phyloP scores from a whole-genome alignment of 371 early-diverging fungal genomes.

The Apophysomyces trapeziformis region DNA sequence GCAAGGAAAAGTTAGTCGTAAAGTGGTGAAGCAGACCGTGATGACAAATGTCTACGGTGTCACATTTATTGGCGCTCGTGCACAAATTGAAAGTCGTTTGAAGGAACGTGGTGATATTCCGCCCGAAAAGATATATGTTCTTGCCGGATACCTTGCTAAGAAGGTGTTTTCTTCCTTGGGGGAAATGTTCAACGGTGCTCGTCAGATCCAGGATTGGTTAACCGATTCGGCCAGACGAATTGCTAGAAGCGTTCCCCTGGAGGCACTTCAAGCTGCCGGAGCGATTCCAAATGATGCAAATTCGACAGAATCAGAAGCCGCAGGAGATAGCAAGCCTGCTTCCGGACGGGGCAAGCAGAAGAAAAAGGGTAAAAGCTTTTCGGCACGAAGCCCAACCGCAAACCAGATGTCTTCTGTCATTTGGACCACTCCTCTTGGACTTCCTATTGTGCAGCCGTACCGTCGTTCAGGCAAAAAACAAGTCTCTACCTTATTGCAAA shows the following conservation, averaged over 20 bases:
- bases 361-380: constrained; percentile 35
- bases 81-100: constrained; percentile 87
- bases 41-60: constrained; percentile 99
- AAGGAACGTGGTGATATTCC: constrained; percentile 71
- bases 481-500: constrained; percentile 81
- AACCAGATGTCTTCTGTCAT: constrained; percentile 87
- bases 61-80: constrained; percentile 92
- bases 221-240: constrained; percentile 88
- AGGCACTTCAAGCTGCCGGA: constrained; percentile 57
- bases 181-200: constrained; percentile 90
- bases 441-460: constrained; percentile 97
- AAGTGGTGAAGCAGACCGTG: constrained; percentile 98
- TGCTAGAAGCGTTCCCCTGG: constrained; percentile 77
- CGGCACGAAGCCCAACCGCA: constrained; percentile 49
- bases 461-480: constrained; percentile 71
- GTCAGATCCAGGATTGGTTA: constrained; percentile 93
- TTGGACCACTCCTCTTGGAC: constrained; percentile 96
- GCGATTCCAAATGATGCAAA: constrained; percentile 18
- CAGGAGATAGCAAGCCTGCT: neutral
- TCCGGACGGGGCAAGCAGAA: constrained; percentile 5
- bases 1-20: constrained; percentile 80
- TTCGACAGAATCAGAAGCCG: neutral
- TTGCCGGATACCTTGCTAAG: constrained; percentile 78
- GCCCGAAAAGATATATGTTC: constrained; percentile 50
- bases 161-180: constrained; percentile 88